Percentiles rank a stretch among this genome's conserved stretches.
phyloP scores from a whole-genome alignment of 805 yeast species.

The Lachancea lanzarotensis region DNA sequence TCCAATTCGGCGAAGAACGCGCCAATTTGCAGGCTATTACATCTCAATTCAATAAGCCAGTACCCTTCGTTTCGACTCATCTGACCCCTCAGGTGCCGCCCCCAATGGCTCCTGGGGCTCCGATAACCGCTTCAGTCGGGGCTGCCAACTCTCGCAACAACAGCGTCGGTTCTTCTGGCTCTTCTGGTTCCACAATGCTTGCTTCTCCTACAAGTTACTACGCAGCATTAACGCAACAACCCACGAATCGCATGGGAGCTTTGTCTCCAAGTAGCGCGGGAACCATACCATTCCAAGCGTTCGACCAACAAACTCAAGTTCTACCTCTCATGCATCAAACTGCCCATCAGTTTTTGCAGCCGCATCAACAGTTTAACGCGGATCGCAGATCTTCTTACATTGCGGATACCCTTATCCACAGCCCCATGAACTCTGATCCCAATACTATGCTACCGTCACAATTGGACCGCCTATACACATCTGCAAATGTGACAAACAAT shows the following conservation, averaged over 20 bases:
- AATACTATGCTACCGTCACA: conserved; percentile 6
- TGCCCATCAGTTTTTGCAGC: conserved; percentile 10
- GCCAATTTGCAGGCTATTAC: neutral
- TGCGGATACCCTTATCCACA: conserved; percentile 51
- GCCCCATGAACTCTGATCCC: conserved; percentile 10
- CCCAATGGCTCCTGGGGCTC: neutral
- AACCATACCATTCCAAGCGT: conserved; percentile 2
- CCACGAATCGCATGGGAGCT: conserved; percentile 8
- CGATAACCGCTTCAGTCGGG: conserved; percentile 2
- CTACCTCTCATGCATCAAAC: neutral
- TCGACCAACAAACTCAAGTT: conserved; percentile 4
- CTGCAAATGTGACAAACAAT: conserved; percentile 3
- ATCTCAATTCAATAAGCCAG: conserved; percentile 1
- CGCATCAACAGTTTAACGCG: conserved; percentile 30
- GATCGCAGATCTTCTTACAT: conserved; percentile 72
- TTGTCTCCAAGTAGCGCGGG: conserved; percentile 12
- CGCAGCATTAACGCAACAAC: conserved; percentile 11
- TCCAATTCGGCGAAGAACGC: conserved; percentile 8
- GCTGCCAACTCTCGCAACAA: conserved; percentile 8
- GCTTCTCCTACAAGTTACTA: conserved; percentile 12
- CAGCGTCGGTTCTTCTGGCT: conserved; percentile 9
- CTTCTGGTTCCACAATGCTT: conserved; percentile 6
- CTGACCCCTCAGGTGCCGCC: conserved; percentile 3
- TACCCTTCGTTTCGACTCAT: neutral
- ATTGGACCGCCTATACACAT: conserved; percentile 3